phyloP scores from a whole-genome alignment of 768 basidiomycete genomes.

The Galerina sulciceps region DNA sequence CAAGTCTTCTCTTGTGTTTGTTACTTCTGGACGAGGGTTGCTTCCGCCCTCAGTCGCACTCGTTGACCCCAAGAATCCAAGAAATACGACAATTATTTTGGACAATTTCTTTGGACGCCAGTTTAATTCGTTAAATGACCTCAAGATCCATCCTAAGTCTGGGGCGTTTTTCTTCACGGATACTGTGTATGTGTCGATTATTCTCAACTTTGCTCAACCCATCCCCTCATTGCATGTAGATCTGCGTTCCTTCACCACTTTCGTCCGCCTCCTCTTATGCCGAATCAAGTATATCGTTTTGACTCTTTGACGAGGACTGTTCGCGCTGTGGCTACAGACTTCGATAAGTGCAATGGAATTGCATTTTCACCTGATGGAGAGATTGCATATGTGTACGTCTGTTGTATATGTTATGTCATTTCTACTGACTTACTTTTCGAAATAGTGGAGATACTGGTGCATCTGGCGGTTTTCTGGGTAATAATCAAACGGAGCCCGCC shows the following conservation, averaged over 20 bases:
- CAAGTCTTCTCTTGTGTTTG: conserved; percentile 59
- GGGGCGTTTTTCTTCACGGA: conserved; percentile 81
- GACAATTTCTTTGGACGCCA: conserved; percentile 83
- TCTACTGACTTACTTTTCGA: not conserved
- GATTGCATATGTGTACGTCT: conserved; percentile 62
- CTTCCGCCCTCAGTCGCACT: conserved; percentile 65
- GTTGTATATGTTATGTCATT: not conserved
- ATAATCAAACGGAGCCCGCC: conserved; percentile 61
- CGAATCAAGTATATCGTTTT: conserved; percentile 80
- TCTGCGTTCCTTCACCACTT: conserved; percentile 71
- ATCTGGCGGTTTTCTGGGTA: conserved; percentile 45
- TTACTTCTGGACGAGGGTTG: conserved; percentile 67
- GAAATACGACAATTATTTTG: conserved; percentile 70
- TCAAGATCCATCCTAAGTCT: conserved; percentile 69
- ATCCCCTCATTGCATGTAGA: conserved; percentile 30
- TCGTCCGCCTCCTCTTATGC: conserved; percentile 66
- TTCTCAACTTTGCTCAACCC: not conserved
- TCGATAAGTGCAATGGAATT: conserved; percentile 74
- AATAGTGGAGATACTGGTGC: conserved; percentile 57
- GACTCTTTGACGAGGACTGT: conserved; percentile 68
- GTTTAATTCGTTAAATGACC: conserved; percentile 83
- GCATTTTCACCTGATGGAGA: conserved; percentile 69
- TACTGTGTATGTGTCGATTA: conserved; percentile 48
- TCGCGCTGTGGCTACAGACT: conserved; percentile 75
- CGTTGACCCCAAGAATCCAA: conserved; percentile 65